Evolutionary conservation across 2,329 filamentous ascomycete species (phyloP).

Genomic region (Fusarium nygamai): DNA sequence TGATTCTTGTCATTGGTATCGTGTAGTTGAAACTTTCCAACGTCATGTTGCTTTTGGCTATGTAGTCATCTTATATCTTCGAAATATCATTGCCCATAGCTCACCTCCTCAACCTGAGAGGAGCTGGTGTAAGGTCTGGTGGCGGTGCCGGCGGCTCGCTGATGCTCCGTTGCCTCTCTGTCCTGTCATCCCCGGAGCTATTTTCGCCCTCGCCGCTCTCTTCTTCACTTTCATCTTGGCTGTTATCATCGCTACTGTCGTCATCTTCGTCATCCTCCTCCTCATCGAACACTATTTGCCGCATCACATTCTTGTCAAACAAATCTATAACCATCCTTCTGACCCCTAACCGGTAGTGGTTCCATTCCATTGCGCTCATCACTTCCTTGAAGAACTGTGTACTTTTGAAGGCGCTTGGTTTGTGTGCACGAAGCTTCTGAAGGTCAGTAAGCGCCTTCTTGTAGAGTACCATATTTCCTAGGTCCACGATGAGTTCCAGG

Average conservation of each 20-base stretch:
- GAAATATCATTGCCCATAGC: neutral
- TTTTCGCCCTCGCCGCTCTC: conserved; percentile 57
- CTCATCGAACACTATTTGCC: conserved; percentile 80
- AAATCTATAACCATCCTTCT: conserved; percentile 92
- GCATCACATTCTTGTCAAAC: conserved; percentile 90
- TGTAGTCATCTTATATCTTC: neutral
- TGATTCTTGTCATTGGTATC: conserved; percentile 34
- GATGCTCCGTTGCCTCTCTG: conserved; percentile 67
- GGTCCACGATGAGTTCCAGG: conserved; percentile 83
- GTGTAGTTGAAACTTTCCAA: conserved; percentile 26
- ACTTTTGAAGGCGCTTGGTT: conserved; percentile 78
- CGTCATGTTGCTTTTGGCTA: conserved; percentile 18
- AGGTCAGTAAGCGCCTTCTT: conserved; percentile 88
- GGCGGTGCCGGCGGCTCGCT: conserved; percentile 54
- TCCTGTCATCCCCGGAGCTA: conserved; percentile 63
- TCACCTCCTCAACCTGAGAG: conserved; percentile 47
- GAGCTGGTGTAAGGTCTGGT: conserved; percentile 48
- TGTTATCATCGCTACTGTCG: conserved; percentile 69
- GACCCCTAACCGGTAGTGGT: conserved; percentile 88
- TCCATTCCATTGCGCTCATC: conserved; percentile 84
- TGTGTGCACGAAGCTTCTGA: conserved; percentile 79
- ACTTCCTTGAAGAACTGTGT: conserved; percentile 84
- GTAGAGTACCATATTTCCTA: conserved; percentile 93
- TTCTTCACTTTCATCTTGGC: conserved; percentile 54
- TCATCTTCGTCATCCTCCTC: conserved; percentile 59